These are phyloP conservation scores for Zymoseptoria tritici DNA, from an alignment of 2,329 filamentous ascomycete genomes.

Conservation along the genomic window DNA sequence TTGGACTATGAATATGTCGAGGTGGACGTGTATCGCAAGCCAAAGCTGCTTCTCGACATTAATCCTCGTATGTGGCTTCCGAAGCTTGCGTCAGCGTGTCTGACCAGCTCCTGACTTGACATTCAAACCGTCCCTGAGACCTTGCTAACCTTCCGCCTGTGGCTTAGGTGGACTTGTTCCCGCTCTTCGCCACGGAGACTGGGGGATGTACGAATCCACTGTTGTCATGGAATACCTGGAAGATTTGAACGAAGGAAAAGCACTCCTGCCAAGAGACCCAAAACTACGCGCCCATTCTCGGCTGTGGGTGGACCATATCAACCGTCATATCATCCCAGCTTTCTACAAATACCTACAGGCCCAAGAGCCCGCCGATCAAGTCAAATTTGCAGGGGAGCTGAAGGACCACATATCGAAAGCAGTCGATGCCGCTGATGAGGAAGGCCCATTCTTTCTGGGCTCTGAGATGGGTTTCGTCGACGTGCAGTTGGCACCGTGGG, in stretches of 20 bases:
- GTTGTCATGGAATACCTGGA: conserved; percentile 85
- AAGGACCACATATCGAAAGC: conserved; percentile 58
- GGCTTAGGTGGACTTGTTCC: conserved; percentile 56
- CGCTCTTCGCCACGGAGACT: conserved; percentile 68
- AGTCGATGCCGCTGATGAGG: conserved; percentile 48
- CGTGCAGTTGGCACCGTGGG: conserved; percentile 68
- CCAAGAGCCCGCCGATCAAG: conserved; percentile 52
- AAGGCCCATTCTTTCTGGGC: conserved; percentile 65
- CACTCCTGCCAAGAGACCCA: conserved; percentile 59
- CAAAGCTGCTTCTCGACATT: conserved; percentile 61
- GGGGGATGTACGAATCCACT: conserved; percentile 73
- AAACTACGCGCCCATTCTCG: conserved; percentile 66
- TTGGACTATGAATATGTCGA: conserved; percentile 81
- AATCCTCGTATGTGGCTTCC: conserved; percentile 49
- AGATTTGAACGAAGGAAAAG: conserved; percentile 55
- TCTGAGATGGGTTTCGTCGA: conserved; percentile 57
- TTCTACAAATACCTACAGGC: conserved; percentile 70
- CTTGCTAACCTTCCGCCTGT: too few relatives aligned
- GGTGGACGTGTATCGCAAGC: conserved; percentile 71
- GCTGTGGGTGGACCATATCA: conserved; percentile 76
- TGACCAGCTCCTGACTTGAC: too few relatives aligned
- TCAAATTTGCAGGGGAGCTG: conserved; percentile 53
- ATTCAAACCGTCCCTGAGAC: too few relatives aligned
- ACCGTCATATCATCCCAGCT: conserved; percentile 64
- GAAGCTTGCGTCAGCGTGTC: too few relatives aligned